Conservation (phyloP, 805 yeast species). For the Lipomyces chichibuensis region DNA sequence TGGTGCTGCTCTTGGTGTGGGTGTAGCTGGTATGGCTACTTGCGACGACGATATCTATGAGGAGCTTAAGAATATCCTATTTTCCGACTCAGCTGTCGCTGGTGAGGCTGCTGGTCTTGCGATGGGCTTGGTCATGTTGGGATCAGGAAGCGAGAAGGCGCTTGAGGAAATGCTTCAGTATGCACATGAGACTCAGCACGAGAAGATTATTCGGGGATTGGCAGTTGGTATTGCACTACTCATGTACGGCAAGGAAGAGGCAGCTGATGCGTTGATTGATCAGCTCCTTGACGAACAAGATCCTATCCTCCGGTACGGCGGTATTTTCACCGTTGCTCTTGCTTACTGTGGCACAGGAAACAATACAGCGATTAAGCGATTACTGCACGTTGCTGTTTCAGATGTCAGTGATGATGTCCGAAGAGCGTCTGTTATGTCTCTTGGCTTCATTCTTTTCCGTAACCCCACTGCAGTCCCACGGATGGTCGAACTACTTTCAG, state of each 20-base stretch:
- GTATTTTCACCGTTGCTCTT: slow-evolving; percentile 88
- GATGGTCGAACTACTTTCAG: slow-evolving; percentile 87
- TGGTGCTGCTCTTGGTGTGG: slow-evolving; percentile 94
- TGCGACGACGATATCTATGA: slow-evolving; percentile 74
- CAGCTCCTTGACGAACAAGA: slow-evolving; percentile 73
- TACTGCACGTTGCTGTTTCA: slow-evolving; percentile 91
- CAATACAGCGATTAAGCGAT: slow-evolving; percentile 79
- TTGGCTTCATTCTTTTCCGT: slow-evolving; percentile 88
- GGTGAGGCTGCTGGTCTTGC: slow-evolving; percentile 97
- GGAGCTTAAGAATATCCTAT: slow-evolving; percentile 78
- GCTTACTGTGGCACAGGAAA: slow-evolving; percentile 97
- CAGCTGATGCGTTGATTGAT: slow-evolving; percentile 70
- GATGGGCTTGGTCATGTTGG: slow-evolving; percentile 95
- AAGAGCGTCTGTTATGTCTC: slow-evolving; percentile 89
- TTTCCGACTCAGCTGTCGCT: slow-evolving; percentile 87
- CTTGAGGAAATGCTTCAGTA: slow-evolving; percentile 80
- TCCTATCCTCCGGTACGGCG: slow-evolving; percentile 90
- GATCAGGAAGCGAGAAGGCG: slow-evolving; percentile 74
- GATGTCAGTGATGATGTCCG: slow-evolving; percentile 96
- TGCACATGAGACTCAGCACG: slow-evolving; percentile 95
- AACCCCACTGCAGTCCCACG: slow-evolving; percentile 93
- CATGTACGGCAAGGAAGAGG: slow-evolving; percentile 81
- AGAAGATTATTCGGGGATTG: slow-evolving; percentile 89
- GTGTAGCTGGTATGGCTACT: slow-evolving; percentile 96
- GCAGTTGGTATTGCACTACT: slow-evolving; percentile 87